A percentile compares a stretch with the other conserved stretches of the same genome.
phyloP scores from a whole-genome alignment of 78 protist genomes.

The Planoprotostelium fungivorum region DNA sequence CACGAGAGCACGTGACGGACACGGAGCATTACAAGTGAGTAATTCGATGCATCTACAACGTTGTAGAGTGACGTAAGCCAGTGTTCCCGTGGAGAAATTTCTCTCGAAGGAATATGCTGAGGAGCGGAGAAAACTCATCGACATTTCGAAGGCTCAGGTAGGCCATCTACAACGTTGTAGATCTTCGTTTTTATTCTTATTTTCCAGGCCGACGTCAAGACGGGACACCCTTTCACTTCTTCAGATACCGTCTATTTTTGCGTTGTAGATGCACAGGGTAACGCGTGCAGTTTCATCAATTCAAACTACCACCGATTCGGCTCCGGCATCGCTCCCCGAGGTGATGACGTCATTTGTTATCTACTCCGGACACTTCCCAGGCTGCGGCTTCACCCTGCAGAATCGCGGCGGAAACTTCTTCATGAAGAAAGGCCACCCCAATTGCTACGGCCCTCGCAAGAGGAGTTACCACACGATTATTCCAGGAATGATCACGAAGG shows the following conservation, averaged over 20 bases:
- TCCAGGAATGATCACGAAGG: slow-evolving; percentile 64
- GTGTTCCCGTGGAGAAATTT: slow-evolving; percentile 39
- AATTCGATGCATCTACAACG: no score
- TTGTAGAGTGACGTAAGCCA: no score
- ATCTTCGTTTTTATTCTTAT: not conserved
- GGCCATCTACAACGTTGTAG: not conserved
- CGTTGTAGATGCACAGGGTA: slow-evolving; percentile 75
- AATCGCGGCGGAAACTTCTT: slow-evolving; percentile 69
- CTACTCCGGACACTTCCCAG: slow-evolving; percentile 71
- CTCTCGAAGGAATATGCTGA: slow-evolving; percentile 52
- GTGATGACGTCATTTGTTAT: slow-evolving; percentile 12
- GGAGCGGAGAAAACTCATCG: slow-evolving; percentile 15
- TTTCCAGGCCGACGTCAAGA: not conserved
- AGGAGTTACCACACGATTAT: slow-evolving; percentile 92
- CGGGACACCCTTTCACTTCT: slow-evolving; percentile 30
- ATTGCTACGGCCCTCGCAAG: slow-evolving; percentile 61
- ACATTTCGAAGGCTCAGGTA: slow-evolving; percentile 1
- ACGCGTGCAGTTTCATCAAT: slow-evolving; percentile 64
- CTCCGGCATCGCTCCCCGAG: not conserved
- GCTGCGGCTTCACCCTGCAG: slow-evolving; percentile 86
- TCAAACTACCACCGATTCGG: slow-evolving; percentile 14
- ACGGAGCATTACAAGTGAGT: slow-evolving; percentile 20
- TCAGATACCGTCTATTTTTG: slow-evolving; percentile 63
- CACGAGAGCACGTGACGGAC: slow-evolving; percentile 45
- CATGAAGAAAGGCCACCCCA: slow-evolving; percentile 51